Evolutionary conservation across 2,329 filamentous ascomycete genomes (phyloP).

Genomic region (Aspergillus bombycis): DNA sequence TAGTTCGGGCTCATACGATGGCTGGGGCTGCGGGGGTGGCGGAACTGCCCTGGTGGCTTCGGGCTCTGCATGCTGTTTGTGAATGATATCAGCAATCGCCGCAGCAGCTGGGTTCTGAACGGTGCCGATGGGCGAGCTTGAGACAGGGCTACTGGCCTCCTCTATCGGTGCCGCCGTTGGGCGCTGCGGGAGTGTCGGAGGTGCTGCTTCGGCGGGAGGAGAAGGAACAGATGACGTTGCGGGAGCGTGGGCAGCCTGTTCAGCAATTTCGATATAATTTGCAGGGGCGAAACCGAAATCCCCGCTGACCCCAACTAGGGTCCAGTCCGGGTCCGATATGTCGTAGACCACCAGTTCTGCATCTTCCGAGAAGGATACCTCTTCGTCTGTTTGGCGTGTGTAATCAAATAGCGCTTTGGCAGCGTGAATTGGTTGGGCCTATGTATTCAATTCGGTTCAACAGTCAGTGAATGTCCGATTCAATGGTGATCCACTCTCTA

Average conservation of each 20-base stretch:
- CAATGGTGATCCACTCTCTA: conserved; percentile 5
- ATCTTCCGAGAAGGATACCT: conserved; percentile 93
- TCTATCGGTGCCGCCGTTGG: conserved; percentile 28
- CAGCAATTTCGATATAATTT: conserved; percentile 85
- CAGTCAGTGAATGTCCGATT: conserved; percentile 6
- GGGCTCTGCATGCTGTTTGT: conserved; percentile 42
- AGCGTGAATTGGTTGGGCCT: conserved; percentile 68
- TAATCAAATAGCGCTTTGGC: conserved; percentile 99
- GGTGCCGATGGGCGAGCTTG: conserved; percentile 46
- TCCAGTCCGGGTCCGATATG: conserved; percentile 92
- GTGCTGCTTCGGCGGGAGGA: conserved; percentile 41
- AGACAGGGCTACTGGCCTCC: conserved; percentile 29
- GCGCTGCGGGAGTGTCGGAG: conserved; percentile 40
- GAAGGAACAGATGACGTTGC: conserved; percentile 27
- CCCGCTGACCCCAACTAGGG: conserved; percentile 78
- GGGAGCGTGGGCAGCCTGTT: conserved; percentile 50
- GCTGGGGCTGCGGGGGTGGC: conserved; percentile 45
- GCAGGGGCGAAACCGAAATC: conserved; percentile 94
- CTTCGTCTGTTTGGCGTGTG: conserved; percentile 93
- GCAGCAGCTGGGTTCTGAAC: conserved; percentile 57
- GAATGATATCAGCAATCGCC: conserved; percentile 57
- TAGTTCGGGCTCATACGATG: conserved; percentile 69
- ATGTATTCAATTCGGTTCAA: conserved; percentile 15
- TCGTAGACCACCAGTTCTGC: conserved; percentile 83
- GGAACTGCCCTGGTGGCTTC: conserved; percentile 34